Base-by-base conservation (phyloP, 1,284 basidiomycete genomes). In the Rhizoctonia solani region DNA sequence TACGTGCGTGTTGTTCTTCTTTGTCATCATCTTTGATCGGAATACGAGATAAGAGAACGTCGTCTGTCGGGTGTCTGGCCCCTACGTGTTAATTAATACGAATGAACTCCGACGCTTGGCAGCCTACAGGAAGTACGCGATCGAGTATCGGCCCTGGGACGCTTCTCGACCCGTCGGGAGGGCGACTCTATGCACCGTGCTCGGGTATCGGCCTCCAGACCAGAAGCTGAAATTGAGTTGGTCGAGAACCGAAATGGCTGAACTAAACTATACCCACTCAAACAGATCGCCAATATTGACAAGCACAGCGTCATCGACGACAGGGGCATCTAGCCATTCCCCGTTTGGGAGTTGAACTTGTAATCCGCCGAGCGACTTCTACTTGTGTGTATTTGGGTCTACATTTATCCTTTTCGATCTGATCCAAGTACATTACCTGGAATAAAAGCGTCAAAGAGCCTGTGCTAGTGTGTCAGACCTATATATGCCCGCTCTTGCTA, bases 401-500 rank as follows among this genome's bases (percentile, higher is more conserved):
- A 41, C 23, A 6, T 6, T 34, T 25, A 34, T 1, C 13, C 19
- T 4, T 37, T 5, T 29, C 13, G 47, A 42, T 29, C 3, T 41
- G 23, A 16, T n/a, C 41, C 16, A 29, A 44, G 14, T 9, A 30
- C 4, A 34, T 34, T 37, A 71, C 70, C 56, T 71, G 71, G 41
- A 71, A 71, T 4, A 72, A 53, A 11, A 71, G 54, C n/a, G 71
- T 72, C 39, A 70, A 58, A 19, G 70, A 68, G 27, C 70, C 69
- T 68, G 39, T 13, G 5, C 44, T 23, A 25, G 21, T 21, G n/a
- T 46, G 44, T 46, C n/a, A 46, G 6, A 46, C 9, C 21, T 5
- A 14, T 11, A 9, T 46, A 11, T 14, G 11, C 44, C 8, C 21
- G n/a, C 9, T 16, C 37, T 39, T 16, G 16, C n/a, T 8, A 37